Evolutionary conservation across 257 asterid species (phyloP).

Genomic region (Nicotiana tomentosiformis): DNA sequence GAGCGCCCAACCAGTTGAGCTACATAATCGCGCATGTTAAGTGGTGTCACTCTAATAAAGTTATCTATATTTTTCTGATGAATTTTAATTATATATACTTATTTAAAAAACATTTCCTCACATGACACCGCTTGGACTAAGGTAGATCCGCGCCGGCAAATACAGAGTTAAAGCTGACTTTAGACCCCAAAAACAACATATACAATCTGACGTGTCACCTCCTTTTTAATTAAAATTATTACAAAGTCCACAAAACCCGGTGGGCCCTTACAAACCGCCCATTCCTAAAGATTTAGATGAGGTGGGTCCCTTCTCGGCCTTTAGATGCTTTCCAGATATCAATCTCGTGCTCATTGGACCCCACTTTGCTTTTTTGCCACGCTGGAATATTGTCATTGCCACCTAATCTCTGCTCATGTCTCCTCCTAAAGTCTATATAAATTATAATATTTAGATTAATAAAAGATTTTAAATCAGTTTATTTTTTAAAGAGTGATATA

Average conservation of each 20-base stretch:
- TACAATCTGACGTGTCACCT: not conserved
- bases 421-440: not conserved
- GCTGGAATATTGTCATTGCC: constrained; percentile 46
- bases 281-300: constrained; percentile 6
- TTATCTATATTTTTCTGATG: too few relatives aligned
- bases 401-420: not conserved
- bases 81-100: too few relatives aligned
- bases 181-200: not conserved
- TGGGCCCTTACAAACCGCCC: not conserved
- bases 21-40: too few relatives aligned
- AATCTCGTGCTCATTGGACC: constrained; percentile 33
- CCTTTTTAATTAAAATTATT: not conserved
- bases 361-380: constrained; percentile 34
- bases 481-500: not conserved
- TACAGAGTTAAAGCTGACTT: too few relatives aligned
- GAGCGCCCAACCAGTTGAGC: too few relatives aligned
- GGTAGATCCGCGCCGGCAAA: too few relatives aligned
- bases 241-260: not conserved
- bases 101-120: too few relatives aligned
- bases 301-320: constrained; percentile 23
- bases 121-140: too few relatives aligned
- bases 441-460: too few relatives aligned
- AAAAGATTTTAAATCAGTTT: too few relatives aligned
- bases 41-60: too few relatives aligned
- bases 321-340: constrained; percentile 22